These are phyloP conservation scores for Quercus berberidifolia DNA, from an alignment of 306 rosid species.

Conservation along the genomic window DNA sequence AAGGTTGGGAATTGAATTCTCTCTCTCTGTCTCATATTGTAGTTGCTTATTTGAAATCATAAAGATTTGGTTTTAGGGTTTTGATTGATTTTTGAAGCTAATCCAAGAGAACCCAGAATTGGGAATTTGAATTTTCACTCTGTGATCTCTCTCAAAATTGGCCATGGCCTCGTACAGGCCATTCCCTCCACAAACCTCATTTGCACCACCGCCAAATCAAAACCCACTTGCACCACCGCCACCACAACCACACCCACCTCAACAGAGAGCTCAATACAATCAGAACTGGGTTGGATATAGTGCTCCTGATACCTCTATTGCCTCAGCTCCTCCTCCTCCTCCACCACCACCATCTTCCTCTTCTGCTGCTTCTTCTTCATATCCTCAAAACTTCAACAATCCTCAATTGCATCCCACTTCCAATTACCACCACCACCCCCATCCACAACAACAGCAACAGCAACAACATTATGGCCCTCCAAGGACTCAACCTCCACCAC, in stretches of 20 bases:
- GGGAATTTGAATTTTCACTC: background rate
- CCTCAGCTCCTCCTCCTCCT: background rate
- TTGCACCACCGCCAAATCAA: conserved; percentile 51
- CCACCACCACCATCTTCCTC: background rate
- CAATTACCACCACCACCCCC: conserved; percentile 34
- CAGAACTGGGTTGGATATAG: conserved; percentile 57
- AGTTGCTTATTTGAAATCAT: too few species aligned
- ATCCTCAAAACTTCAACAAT: conserved; percentile 41
- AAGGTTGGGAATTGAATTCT: conserved; percentile 4
- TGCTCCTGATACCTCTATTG: conserved; percentile 20
- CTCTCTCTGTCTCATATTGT: background rate
- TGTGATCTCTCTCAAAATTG: conserved; percentile 9
- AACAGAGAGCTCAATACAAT: conserved; percentile 55
- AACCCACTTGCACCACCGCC: conserved; percentile 49
- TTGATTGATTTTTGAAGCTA: background rate
- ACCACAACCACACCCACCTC: conserved; percentile 26
- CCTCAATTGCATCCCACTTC: conserved; percentile 48
- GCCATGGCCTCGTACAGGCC: conserved; percentile 94
- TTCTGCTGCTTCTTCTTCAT: conserved; percentile 49
- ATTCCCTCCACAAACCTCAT: conserved; percentile 77
- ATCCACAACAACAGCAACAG: conserved; percentile 4
- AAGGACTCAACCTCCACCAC: conserved; percentile 53
- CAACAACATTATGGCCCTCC: conserved; percentile 42
- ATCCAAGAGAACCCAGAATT: conserved; percentile 5
- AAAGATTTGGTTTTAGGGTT: background rate